Evolutionary conservation across 1,284 basidiomycete species (phyloP), one percentile per base, ranked within the genome.

Genomic region (Ustilago bromivora): DNA sequence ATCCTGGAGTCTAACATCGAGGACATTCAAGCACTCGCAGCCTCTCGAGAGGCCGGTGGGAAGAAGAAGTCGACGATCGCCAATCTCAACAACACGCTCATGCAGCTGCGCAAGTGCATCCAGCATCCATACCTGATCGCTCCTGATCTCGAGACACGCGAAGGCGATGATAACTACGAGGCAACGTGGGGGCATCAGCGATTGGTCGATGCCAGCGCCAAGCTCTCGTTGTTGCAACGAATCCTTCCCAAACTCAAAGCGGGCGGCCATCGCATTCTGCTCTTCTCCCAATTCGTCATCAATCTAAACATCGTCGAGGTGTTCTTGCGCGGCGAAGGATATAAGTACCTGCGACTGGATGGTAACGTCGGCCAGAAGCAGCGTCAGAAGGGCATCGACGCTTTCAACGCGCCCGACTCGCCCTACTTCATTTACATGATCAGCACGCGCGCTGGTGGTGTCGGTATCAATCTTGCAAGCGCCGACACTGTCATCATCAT

Each of bases 401-500:
- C 92, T 74, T 98, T 94, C 88, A 98, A 98, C 85, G 91, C 90
- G 43, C 91, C 92, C 2, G 90, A 90, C 58, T 96, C 95, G 89
- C 90, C 92, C 88, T 65, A 82, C 60, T 82, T 82, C 36, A 77
- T 81, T 51, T 86, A 82, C 71, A 71, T 85, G 56, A 78, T 86
- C 40, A 82, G 82, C 11, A 87, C 87, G 4, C 66, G 81, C 53
- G 85, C 85, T 28, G 88, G 88, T 57, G 87, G 87, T 54, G 87
- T 87, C 46, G 86, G 85, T 10, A 85, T 86, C 75, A 89, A 88
- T 65, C 82, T 88, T 8, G 87, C 88, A 28, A 83, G 87, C 0
- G 94, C 94, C 40, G 94, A 96, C 81, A 95, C 93, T 1, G 95
- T 98, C 53, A 95, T 98, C 67, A 91, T 98, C 58, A 92, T 91